These are phyloP conservation scores for Immersiporthe knoxdaviesiana DNA, from an alignment of 2,329 filamentous ascomycete species.

Conservation along the genomic window DNA sequence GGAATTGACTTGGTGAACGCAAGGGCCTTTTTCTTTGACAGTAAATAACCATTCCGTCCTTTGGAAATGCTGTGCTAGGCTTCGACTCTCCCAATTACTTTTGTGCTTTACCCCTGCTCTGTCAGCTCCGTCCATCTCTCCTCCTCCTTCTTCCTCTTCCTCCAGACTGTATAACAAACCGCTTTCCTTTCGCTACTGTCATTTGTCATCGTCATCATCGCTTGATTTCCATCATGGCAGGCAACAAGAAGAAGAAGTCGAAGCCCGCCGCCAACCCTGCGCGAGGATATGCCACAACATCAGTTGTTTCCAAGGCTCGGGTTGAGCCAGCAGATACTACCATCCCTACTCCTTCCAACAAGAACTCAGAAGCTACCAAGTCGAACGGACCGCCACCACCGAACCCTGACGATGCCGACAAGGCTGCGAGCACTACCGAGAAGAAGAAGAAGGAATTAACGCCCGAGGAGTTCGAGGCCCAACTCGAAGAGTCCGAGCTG, in stretches of 20 bases:
- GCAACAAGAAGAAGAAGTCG: constrained; percentile 89
- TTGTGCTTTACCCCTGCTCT: background rate
- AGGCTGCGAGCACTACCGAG: constrained; percentile 28
- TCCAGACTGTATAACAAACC: background rate
- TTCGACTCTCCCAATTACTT: background rate
- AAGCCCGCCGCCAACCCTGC: constrained; percentile 87
- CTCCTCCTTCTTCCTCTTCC: background rate
- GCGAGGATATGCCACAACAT: constrained; percentile 91
- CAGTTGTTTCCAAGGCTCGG: constrained; percentile 80
- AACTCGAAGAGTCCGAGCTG: constrained; percentile 87
- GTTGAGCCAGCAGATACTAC: constrained; percentile 56
- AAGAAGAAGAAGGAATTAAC: constrained; percentile 59
- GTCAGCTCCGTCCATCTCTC: background rate
- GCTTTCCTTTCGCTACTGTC: constrained; percentile 9
- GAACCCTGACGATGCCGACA: constrained; percentile 32
- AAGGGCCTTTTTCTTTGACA: constrained; percentile 1
- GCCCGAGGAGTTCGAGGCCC: constrained; percentile 86
- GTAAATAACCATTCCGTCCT: background rate
- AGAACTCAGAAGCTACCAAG: constrained; percentile 31
- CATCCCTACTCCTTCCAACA: constrained; percentile 32
- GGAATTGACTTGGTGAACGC: background rate
- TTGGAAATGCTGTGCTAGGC: background rate
- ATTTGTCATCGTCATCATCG: constrained; percentile 2
- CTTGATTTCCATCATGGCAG: constrained; percentile 59
- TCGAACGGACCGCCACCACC: constrained; percentile 30